These are phyloP conservation scores for Myxozyma nipponensis DNA, from an alignment of 805 yeast genomes.

Conservation along the genomic window DNA sequence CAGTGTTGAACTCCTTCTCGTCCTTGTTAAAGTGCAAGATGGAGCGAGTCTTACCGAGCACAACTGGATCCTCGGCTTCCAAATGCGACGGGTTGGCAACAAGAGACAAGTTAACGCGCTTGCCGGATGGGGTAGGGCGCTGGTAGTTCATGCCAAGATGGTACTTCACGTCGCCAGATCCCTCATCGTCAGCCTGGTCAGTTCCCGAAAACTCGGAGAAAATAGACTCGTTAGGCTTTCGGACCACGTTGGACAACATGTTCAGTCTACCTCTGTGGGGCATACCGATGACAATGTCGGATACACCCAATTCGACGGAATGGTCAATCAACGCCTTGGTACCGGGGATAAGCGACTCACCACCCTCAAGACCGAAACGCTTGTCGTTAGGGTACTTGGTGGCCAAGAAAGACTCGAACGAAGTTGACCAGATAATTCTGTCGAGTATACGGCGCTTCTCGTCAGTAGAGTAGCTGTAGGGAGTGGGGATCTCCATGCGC, in stretches of 20 bases:
- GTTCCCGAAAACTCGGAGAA: constrained; percentile 95
- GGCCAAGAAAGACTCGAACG: constrained; percentile 87
- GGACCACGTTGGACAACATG: constrained; percentile 95
- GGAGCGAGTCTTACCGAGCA: constrained; percentile 95
- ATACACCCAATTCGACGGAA: constrained; percentile 80
- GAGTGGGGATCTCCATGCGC: constrained; percentile 87
- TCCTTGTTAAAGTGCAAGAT: constrained; percentile 88
- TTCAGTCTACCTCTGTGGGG: constrained; percentile 99
- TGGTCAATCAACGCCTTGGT: constrained; percentile 93
- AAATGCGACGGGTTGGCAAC: constrained; percentile 99
- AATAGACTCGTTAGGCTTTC: constrained; percentile 97
- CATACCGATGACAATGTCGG: constrained; percentile 97
- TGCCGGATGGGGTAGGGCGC: constrained; percentile 98
- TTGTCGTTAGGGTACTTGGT: constrained; percentile 91
- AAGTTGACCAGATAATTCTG: constrained; percentile 93
- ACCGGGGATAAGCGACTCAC: constrained; percentile 95
- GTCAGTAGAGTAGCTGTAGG: constrained; percentile 76
- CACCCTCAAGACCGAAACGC: constrained; percentile 98
- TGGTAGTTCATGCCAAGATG: constrained; percentile 99
- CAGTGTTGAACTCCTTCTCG: constrained; percentile 75
- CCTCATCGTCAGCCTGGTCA: constrained; percentile 76
- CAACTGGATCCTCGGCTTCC: constrained; percentile 99
- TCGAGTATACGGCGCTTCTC: constrained; percentile 95
- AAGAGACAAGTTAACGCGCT: constrained; percentile 86
- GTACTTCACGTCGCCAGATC: constrained; percentile 98